Evolutionary conservation across 2,329 filamentous ascomycete genomes (phyloP).

Genomic region (Escovopsis sp.): DNA sequence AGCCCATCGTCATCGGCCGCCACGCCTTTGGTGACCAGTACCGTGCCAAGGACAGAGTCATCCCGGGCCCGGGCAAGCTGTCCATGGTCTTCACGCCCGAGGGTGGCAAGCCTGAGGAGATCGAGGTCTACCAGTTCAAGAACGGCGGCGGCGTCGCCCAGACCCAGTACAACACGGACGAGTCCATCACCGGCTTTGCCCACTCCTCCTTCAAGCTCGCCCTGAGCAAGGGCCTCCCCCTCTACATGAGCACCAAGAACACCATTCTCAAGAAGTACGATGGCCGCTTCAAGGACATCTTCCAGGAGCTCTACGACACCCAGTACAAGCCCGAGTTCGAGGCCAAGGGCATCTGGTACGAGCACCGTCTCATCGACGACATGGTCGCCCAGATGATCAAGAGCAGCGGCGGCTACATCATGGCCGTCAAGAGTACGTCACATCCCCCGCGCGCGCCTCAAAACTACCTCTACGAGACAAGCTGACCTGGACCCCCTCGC

Average conservation of each 20-base stretch:
- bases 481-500: neutral
- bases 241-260: conserved; percentile 99
- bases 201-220: conserved; percentile 96
- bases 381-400: conserved; percentile 99
- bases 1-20: conserved; percentile 97
- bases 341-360: conserved; percentile 91
- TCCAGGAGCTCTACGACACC: conserved; percentile 88
- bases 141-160: conserved; percentile 76
- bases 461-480: no score
- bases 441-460: neutral
- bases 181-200: conserved; percentile 87
- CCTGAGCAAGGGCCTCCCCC: conserved; percentile 69
- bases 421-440: conserved; percentile 87
- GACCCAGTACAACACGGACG: conserved; percentile 97
- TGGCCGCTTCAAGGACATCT: conserved; percentile 97
- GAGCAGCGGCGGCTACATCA: conserved; percentile 89
- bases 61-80: conserved; percentile 71
- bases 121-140: conserved; percentile 85
- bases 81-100: conserved; percentile 90
- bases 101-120: conserved; percentile 65
- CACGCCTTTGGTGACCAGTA: conserved; percentile 99
- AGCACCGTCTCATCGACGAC: conserved; percentile 97
- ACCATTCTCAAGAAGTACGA: conserved; percentile 99
- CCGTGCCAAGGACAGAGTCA: conserved; percentile 83
- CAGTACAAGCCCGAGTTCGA: conserved; percentile 83